Evolutionary conservation across 768 basidiomycete species (phyloP), one percentile per base, ranked within the genome.

Genomic region (Mrakia blollopis): DNA sequence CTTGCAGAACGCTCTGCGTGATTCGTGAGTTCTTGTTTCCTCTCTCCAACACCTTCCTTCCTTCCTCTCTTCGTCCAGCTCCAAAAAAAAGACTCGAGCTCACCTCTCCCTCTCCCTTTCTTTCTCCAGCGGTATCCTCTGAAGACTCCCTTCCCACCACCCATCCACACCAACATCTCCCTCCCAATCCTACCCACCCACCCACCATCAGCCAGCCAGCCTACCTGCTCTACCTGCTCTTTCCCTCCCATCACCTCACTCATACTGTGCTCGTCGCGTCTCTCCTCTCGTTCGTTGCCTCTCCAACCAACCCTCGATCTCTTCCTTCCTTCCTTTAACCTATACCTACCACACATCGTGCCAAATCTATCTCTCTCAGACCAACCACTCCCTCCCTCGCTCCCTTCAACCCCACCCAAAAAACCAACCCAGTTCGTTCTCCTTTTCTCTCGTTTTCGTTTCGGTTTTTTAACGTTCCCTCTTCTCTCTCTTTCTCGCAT

Each of bases 1-100:
- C 74, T 82, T 94, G 74, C 91, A 92, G 84, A 94, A 93, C 81
- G 92, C 92, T 3, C 85, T 94, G 9, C 89, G 91, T 82, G 92
- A 93, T 80, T 91, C 90, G 71, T 72, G 32, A 50, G 71, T 72
- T n/a, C 37, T 44, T 5, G 2, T 39, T 23, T 23, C 23, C 14
- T 69, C 25, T 6, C 39, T 41, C 35, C 35, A 25, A 18, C 16
- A 41, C 18, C 50, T 35, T 18, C 16, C 28, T 18, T 9, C 37
- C 47, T 32, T n/a, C 50, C 11, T 44, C 44, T 9, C 44, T 14
- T 44, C 5, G 21, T 30, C n/a, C n/a, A n/a, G n/a, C n/a, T n/a
- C n/a, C n/a, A n/a, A n/a, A n/a, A n/a, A n/a, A n/a, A 65, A 18
- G 10, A 25, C 21, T 35, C 52, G 54, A 52, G 21, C 52, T 25